A percentile compares a stretch with the other conserved stretches of the same genome.
These are phyloP conservation scores for Rhizopogon salebrosus DNA, from an alignment of 768 basidiomycete genomes.

Conservation along the genomic window DNA sequence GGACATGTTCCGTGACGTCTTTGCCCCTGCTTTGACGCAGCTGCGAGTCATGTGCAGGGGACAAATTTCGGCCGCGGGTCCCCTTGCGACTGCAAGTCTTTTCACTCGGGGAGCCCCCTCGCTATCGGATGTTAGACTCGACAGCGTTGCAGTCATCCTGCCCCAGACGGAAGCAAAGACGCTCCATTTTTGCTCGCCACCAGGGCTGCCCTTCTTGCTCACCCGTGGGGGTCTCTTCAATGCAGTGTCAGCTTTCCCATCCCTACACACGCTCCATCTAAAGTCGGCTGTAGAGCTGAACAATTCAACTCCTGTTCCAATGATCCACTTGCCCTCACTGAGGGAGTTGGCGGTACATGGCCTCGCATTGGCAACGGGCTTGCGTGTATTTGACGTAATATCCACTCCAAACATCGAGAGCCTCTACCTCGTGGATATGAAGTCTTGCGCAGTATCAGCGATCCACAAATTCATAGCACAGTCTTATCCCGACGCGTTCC, in stretches of 20 bases:
- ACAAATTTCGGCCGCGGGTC: constrained; percentile 21
- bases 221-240: constrained; percentile 19
- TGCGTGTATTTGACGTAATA: constrained; percentile 27
- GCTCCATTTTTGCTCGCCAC: constrained; percentile 29
- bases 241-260: constrained; percentile 15
- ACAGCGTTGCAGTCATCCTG: constrained; percentile 23
- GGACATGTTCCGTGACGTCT: constrained; percentile 18
- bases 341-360: constrained; percentile 28
- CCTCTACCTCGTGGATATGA: constrained; percentile 27
- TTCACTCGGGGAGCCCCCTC: constrained; percentile 28
- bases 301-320: constrained; percentile 12
- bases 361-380: constrained; percentile 21
- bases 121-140: constrained; percentile 28
- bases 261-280: constrained; percentile 19
- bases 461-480: constrained; percentile 24
- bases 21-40: constrained; percentile 21
- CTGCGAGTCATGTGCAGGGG: constrained; percentile 27
- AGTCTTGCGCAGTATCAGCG: constrained; percentile 17
- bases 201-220: constrained; percentile 27
- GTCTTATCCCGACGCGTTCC: constrained; percentile 23
- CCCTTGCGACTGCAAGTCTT: constrained; percentile 16
- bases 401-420: constrained; percentile 27
- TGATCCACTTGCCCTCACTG: constrained; percentile 19
- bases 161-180: constrained; percentile 16
- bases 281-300: constrained; percentile 27